Conservation (phyloP, 768 basidiomycete genomes). For the Pisolithus tinctorius region DNA sequence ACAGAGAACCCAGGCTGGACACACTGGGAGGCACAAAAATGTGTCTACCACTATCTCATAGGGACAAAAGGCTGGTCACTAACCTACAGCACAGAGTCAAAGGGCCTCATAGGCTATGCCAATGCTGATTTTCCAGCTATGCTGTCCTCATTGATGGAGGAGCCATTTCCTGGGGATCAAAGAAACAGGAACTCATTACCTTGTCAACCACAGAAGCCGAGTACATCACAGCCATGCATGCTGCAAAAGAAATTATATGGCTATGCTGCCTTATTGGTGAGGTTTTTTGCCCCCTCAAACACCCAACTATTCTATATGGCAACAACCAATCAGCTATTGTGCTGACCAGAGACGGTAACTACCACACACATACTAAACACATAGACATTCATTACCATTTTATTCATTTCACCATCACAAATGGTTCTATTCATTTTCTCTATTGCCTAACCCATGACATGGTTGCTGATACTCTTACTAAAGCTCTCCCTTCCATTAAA, state of each 20-base stretch:
- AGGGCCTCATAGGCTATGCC: not conserved
- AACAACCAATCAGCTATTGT: not conserved
- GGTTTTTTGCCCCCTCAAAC: not conserved
- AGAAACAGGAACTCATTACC: constrained; percentile 5
- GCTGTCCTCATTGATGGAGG: constrained; percentile 3
- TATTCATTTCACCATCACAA: not conserved
- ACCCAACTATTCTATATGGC: not conserved
- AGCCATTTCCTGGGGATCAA: not conserved
- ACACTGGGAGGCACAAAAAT: constrained; percentile 11
- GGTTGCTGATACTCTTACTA: constrained; percentile 13
- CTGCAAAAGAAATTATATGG: not conserved
- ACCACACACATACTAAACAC: not conserved
- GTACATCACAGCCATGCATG: not conserved
- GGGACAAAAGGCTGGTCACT: not conserved
- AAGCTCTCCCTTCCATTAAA: not conserved
- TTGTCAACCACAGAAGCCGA: not conserved
- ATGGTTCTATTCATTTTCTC: not conserved
- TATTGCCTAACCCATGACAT: constrained; percentile 9
- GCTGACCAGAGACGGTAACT: not conserved
- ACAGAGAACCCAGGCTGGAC: not conserved
- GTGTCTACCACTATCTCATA: constrained; percentile 10
- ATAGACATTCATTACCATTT: not conserved
- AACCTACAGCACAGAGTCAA: not conserved
- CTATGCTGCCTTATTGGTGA: not conserved
- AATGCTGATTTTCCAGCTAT: constrained; percentile 4